These are phyloP conservation scores for Podosphaera fusca DNA, from an alignment of 2,329 filamentous ascomycete genomes.

Conservation along the genomic window DNA sequence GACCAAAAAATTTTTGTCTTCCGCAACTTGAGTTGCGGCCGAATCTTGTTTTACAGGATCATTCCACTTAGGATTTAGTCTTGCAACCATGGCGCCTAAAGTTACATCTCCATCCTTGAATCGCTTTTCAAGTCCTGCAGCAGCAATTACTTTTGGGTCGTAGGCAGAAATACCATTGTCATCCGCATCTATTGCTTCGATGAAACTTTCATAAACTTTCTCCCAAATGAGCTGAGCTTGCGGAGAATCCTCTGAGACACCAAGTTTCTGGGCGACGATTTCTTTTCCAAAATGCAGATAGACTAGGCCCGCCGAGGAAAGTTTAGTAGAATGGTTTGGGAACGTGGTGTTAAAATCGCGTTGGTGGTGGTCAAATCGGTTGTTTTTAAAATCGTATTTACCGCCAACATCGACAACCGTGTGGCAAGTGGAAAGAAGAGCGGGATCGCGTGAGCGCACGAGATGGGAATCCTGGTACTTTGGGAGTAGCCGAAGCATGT, in stretches of 20 bases:
- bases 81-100: constrained; percentile 61
- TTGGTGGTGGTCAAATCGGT: constrained; percentile 95
- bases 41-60: constrained; percentile 31
- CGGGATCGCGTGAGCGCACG: constrained; percentile 69
- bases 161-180: constrained; percentile 84
- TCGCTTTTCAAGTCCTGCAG: constrained; percentile 55
- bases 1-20: constrained; percentile 56
- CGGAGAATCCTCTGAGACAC: constrained; percentile 33
- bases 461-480: constrained; percentile 52
- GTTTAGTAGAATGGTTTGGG: constrained; percentile 62
- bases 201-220: constrained; percentile 80
- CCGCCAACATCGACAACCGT: constrained; percentile 96
- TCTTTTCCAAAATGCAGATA: constrained; percentile 85
- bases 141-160: constrained; percentile 43
- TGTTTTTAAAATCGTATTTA: constrained; percentile 53
- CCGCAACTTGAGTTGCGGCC: constrained; percentile 40
- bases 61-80: constrained; percentile 65
- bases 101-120: constrained; percentile 68
- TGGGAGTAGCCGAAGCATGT: constrained; percentile 79
- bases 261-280: constrained; percentile 49
- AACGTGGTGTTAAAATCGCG: constrained; percentile 73
- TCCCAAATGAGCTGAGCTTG: constrained; percentile 57
- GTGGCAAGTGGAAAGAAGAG: constrained; percentile 58
- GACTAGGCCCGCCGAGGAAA: constrained; percentile 80
- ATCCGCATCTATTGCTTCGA: constrained; percentile 91